Percentiles rank a stretch among this genome's conserved stretches.
Evolutionary conservation across 106 monocot species (phyloP).

Genomic region (Cymbidium sinense): DNA sequence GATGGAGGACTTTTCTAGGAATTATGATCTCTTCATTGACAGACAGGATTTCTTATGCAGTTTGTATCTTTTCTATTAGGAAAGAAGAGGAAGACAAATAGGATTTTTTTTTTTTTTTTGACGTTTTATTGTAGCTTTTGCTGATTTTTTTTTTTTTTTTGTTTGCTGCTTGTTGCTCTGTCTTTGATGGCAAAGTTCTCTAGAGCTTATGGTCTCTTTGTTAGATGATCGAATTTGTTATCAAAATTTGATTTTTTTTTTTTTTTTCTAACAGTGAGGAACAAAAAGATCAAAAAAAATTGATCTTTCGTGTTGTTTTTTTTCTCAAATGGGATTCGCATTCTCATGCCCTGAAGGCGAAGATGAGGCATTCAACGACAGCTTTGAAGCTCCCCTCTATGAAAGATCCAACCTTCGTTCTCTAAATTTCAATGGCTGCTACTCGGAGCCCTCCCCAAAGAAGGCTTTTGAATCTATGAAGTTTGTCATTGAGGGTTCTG

Average conservation of each 20-base stretch:
- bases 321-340: conserved; percentile 19
- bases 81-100: neutral
- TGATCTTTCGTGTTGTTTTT: neutral
- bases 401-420: conserved; percentile 16
- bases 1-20: neutral
- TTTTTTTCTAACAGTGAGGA: no score
- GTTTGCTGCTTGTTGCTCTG: no score
- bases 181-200: no score
- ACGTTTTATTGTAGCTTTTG: neutral
- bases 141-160: no score
- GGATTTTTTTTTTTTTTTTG: neutral
- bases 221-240: no score
- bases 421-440: conserved; percentile 31
- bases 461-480: conserved; percentile 56
- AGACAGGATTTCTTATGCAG: neutral
- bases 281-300: neutral
- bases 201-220: no score
- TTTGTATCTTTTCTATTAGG: neutral
- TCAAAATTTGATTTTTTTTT: no score
- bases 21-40: neutral
- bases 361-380: conserved; percentile 14
- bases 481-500: conserved; percentile 44
- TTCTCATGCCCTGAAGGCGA: conserved; percentile 21
- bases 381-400: conserved; percentile 28
- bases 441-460: conserved; percentile 26